Evolutionary conservation across 345 rosid genomes (phyloP).

Genomic region (Heritiera fomes): DNA sequence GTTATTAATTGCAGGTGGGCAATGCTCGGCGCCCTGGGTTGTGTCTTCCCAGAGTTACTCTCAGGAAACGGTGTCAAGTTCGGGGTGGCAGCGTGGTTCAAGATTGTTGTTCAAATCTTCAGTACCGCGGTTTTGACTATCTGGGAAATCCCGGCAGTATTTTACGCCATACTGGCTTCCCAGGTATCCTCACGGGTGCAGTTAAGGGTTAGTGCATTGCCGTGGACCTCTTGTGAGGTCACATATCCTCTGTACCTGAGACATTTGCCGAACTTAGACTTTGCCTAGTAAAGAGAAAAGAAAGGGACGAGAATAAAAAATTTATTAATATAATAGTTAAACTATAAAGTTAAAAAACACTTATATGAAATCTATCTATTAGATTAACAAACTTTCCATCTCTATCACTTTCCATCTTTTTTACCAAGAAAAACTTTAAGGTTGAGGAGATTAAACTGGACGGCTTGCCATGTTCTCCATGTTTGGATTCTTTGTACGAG

Average conservation of each 20-base stretch:
- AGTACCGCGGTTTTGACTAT: constrained; percentile 48
- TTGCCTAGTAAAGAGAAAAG: too few relatives aligned
- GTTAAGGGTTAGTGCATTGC: constrained; percentile 55
- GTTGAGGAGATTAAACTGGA: constrained; percentile 40
- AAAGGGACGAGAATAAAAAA: too few relatives aligned
- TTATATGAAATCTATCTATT: too few relatives aligned
- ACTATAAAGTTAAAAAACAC: too few relatives aligned
- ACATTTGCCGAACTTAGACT: constrained; percentile 36
- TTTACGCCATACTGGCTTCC: constrained; percentile 43
- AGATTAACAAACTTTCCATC: too few relatives aligned
- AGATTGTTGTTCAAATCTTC: constrained; percentile 50
- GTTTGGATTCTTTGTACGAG: constrained; percentile 34
- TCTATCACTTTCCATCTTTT: too few relatives aligned
- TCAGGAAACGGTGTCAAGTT: constrained; percentile 51
- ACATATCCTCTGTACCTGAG: constrained; percentile 43
- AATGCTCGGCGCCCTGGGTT: too few relatives aligned
- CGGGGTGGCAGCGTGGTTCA: constrained; percentile 57
- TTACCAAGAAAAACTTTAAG: background rate
- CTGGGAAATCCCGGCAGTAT: constrained; percentile 53
- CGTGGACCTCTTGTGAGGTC: constrained; percentile 51
- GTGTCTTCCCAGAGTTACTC: constrained; percentile 47
- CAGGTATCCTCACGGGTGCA: constrained; percentile 50
- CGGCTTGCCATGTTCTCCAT: too few relatives aligned
- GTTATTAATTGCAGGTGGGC: too few relatives aligned
- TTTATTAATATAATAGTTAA: too few relatives aligned